phyloP scores from a whole-genome alignment of 805 yeast species.

The Candida verbasci region DNA sequence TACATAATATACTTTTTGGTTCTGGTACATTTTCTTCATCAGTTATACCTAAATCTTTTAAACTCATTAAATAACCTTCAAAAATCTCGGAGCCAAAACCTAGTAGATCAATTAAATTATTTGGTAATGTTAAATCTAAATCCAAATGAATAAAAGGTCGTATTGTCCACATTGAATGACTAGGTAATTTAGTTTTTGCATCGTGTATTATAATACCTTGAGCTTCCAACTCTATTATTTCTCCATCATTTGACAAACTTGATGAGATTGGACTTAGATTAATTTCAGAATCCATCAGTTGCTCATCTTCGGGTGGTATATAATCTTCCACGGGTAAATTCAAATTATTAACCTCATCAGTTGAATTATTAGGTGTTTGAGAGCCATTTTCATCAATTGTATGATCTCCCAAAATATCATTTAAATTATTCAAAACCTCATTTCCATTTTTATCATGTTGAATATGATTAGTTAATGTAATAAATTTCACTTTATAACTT shows the following conservation, averaged over 20 bases:
- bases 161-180: constrained; percentile 91
- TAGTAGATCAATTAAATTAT: constrained; percentile 61
- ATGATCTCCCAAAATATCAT: constrained; percentile 2
- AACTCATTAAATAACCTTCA: constrained; percentile 61
- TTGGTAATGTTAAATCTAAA: constrained; percentile 65
- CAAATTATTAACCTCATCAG: constrained; percentile 13
- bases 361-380: constrained; percentile 23
- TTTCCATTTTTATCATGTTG: constrained; percentile 6
- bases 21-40: constrained; percentile 65
- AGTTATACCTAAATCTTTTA: constrained; percentile 60
- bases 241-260: constrained; percentile 51
- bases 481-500: constrained; percentile 72
- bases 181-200: constrained; percentile 49
- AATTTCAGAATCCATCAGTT: constrained; percentile 3
- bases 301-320: constrained; percentile 7
- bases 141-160: constrained; percentile 69
- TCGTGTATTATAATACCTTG: constrained; percentile 86
- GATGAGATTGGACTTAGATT: constrained; percentile 17
- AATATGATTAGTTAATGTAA: constrained; percentile 41
- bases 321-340: constrained; percentile 7
- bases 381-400: constrained; percentile 13
- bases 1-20: constrained; percentile 80
- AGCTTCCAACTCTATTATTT: constrained; percentile 75
- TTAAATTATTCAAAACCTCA: constrained; percentile 8
- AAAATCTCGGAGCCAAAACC: constrained; percentile 90